Percentiles rank a stretch among this genome's conserved stretches.
phyloP scores from a whole-genome alignment of 2,329 filamentous ascomycete genomes.

The Cadophora gregata region DNA sequence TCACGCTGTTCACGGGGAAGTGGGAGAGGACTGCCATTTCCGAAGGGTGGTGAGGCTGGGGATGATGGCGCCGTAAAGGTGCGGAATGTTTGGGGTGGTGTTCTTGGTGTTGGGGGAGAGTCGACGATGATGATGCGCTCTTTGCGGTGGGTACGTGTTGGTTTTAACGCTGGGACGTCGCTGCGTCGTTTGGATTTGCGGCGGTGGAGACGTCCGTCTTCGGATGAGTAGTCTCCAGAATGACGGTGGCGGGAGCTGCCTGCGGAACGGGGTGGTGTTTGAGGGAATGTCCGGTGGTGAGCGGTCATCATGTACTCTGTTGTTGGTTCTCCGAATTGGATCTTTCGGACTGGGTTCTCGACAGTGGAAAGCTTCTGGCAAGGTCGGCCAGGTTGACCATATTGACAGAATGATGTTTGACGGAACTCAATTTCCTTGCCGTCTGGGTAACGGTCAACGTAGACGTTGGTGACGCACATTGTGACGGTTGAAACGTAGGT shows the following conservation, averaged over 20 bases:
- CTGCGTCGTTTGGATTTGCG: conserved; percentile 47
- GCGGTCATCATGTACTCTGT: conserved; percentile 48
- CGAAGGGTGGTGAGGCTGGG: conserved; percentile 35
- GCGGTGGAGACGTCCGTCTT: conserved; percentile 46
- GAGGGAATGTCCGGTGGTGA: conserved; percentile 33
- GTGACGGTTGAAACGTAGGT: conserved; percentile 44
- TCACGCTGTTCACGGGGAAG: conserved; percentile 21
- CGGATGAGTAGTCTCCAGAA: conserved; percentile 36
- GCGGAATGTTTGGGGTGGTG: conserved; percentile 52
- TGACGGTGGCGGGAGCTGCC: conserved; percentile 40
- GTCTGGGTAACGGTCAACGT: conserved; percentile 55
- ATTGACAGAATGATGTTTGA: conserved; percentile 47
- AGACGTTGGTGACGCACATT: conserved; percentile 58
- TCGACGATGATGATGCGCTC: conserved; percentile 55
- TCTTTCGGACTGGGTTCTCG: conserved; percentile 50
- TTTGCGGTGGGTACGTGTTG: conserved; percentile 43
- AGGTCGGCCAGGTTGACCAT: conserved; percentile 47
- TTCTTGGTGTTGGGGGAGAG: conserved; percentile 52
- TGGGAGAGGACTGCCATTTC: conserved; percentile 21
- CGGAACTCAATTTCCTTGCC: conserved; percentile 48
- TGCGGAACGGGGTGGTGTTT: conserved; percentile 40
- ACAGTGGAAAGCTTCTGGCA: conserved; percentile 52
- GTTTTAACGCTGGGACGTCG: conserved; percentile 34
- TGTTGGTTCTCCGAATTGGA: conserved; percentile 45
- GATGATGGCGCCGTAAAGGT: conserved; percentile 47